Conservation (phyloP, 495 filamentous ascomycete species). For the Podospora australis region DNA sequence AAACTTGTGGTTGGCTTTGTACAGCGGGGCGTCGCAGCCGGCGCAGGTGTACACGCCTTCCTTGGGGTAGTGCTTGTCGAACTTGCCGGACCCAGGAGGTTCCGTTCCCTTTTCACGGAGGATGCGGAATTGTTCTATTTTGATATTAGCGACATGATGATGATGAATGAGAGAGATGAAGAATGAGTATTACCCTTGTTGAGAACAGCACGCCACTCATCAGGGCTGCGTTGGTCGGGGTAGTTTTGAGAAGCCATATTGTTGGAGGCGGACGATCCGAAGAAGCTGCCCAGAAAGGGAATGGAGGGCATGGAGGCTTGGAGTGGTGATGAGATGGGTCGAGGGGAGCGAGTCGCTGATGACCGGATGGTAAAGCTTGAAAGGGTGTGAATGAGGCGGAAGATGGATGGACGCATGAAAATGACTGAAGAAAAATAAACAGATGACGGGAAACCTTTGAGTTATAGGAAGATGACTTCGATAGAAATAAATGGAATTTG, state of each 20-base stretch:
- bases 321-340: conserved; percentile 18
- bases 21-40: conserved; percentile 80
- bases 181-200: conserved; percentile 54
- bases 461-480: too few species aligned
- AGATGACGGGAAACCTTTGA: too few species aligned
- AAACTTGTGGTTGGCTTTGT: conserved; percentile 88
- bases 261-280: conserved; percentile 48
- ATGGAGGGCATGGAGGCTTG: conserved; percentile 57
- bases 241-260: conserved; percentile 55
- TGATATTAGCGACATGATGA: neutral
- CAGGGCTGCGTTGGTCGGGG: conserved; percentile 69
- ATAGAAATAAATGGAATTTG: too few species aligned
- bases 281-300: conserved; percentile 74
- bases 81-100: conserved; percentile 67
- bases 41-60: conserved; percentile 78
- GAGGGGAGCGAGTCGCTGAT: conserved; percentile 15
- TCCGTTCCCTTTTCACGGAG: conserved; percentile 91
- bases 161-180: conserved; percentile 6
- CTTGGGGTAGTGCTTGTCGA: conserved; percentile 74
- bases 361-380: conserved; percentile 29
- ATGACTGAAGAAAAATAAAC: too few species aligned
- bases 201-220: conserved; percentile 85
- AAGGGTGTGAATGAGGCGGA: conserved; percentile 44
- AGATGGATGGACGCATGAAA: conserved; percentile 51
- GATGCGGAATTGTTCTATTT: conserved; percentile 83